Base-by-base conservation (phyloP, 1,284 basidiomycete genomes). In the Apiotrichum gracile region DNA sequence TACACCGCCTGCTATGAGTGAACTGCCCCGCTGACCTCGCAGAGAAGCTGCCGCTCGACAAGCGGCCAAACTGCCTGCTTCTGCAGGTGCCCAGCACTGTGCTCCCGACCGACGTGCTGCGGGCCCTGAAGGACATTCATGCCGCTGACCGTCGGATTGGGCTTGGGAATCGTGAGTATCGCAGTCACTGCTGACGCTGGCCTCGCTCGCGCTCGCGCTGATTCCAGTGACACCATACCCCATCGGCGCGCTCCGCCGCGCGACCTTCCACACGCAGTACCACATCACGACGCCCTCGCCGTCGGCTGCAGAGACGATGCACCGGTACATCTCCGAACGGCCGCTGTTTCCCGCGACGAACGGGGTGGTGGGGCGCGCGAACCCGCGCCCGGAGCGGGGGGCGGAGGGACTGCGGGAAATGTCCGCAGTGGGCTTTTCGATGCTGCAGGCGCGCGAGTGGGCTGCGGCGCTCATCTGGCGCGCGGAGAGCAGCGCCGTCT, bases 101-200 rank as follows among this genome's bases (percentile, higher is more conserved):
- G 1, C 40, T 62, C 4, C 60, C 63, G 3, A 40, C 43, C 7
- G 65, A 67, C 51, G 55, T 67, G 1, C 49, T 55, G 26, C 47
- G 62, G 21, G 57, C 62, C 5, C 38, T 67, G 19, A 53, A 38
- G 25, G 61, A 63, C 40, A 43, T 49, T 21, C 55, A 58, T 25
- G 64, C 63, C 22, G 61, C 67, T 14, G 42, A 53, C 25, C 17
- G 41, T 29, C 38, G 48, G 46, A 61, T 67, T 52, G 49, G 63
- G 22, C 25, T 63, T 24, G 47, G 58, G 22, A 13, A 55, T n/a
- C 43, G 66, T 68, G 39, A 57, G 64, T 64, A 5, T 9, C 13
- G 5, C 24, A 31, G 13, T 31, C 29, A 39, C 7, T 8, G 7
- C 38, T 4, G 21, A 12, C 10, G 4, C 16, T 27, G 10, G 6